Percentiles rank a stretch among this genome's conserved stretches.
phyloP scores from a whole-genome alignment of 371 early-diverging fungal genomes.

The Apophysomyces variabilis region DNA sequence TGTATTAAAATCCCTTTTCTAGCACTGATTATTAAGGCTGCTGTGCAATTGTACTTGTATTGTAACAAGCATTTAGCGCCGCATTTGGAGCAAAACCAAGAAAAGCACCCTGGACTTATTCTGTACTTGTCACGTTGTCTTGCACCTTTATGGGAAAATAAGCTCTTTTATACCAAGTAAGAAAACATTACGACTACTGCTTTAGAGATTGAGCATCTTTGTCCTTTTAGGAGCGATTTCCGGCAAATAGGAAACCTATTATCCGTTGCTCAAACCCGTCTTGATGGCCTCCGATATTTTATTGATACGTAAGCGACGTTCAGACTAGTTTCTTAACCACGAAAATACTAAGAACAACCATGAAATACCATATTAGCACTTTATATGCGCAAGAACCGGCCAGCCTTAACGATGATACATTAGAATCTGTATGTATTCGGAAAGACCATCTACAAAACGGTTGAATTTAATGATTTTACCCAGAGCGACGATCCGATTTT shows the following conservation, averaged over 20 bases:
- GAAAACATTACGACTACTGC: background rate
- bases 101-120: conserved; percentile 78
- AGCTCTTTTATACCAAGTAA: conserved; percentile 46
- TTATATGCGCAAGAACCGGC: background rate
- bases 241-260: conserved; percentile 29
- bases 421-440: conserved; percentile 9
- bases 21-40: conserved; percentile 29
- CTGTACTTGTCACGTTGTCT: conserved; percentile 78
- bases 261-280: conserved; percentile 40
- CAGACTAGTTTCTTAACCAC: too few species aligned
- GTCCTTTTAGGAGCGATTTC: background rate
- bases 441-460: conserved; percentile 1
- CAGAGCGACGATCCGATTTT: conserved; percentile 74
- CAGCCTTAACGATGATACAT: conserved; percentile 2
- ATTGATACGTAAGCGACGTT: conserved; percentile 43
- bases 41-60: conserved; percentile 57
- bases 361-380: background rate
- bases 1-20: background rate
- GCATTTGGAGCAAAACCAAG: conserved; percentile 58
- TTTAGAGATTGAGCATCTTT: background rate
- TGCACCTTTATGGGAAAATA: conserved; percentile 74
- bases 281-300: conserved; percentile 52
- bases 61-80: conserved; percentile 69
- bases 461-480: background rate
- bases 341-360: too few species aligned